A percentile compares a stretch with the other conserved stretches of the same genome.
Conservation (phyloP, 139 green algal species). For the Chlorella sp. region DNA sequence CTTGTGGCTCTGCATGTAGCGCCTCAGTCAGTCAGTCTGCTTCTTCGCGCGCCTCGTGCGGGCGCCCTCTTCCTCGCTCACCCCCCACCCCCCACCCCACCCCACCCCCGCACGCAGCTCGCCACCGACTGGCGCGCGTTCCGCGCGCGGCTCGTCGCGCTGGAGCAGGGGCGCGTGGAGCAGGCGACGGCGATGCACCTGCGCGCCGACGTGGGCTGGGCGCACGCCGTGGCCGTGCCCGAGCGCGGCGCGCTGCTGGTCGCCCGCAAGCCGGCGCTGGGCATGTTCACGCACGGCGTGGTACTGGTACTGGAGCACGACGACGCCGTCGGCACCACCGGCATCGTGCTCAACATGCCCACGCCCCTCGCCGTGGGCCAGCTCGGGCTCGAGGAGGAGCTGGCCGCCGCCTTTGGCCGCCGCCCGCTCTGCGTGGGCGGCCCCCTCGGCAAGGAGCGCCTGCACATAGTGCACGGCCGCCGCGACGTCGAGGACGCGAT, state of each 20-base stretch:
- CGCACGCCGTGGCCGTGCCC: slow-evolving; percentile 35
- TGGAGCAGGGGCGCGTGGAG: slow-evolving; percentile 8
- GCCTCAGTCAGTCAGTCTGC: background rate
- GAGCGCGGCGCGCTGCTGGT: slow-evolving; percentile 49
- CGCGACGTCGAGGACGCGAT: slow-evolving; percentile 24
- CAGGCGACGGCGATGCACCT: slow-evolving; percentile 2
- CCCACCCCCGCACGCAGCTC: background rate
- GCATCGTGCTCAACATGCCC: slow-evolving; percentile 38
- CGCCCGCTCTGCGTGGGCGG: slow-evolving; percentile 41
- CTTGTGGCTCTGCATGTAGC: background rate
- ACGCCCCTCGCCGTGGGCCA: slow-evolving; percentile 29
- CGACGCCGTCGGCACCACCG: slow-evolving; percentile 15
- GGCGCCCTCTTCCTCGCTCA: background rate
- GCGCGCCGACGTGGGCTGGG: slow-evolving; percentile 29
- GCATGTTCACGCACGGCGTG: slow-evolving; percentile 34
- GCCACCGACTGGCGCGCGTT: slow-evolving; percentile 37
- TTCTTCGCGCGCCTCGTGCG: background rate
- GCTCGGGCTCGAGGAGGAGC: slow-evolving; percentile 34
- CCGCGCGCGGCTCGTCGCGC: slow-evolving; percentile 33
- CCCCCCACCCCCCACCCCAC: background rate
- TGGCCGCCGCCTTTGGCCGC: slow-evolving; percentile 33
- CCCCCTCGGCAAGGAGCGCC: slow-evolving; percentile 29
- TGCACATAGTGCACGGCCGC: slow-evolving; percentile 46
- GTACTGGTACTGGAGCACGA: slow-evolving; percentile 27
- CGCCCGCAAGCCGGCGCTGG: slow-evolving; percentile 26